These are phyloP conservation scores for Stephanodiscus triporus DNA, from an alignment of 108 stramenopile genomes.

Conservation along the genomic window DNA sequence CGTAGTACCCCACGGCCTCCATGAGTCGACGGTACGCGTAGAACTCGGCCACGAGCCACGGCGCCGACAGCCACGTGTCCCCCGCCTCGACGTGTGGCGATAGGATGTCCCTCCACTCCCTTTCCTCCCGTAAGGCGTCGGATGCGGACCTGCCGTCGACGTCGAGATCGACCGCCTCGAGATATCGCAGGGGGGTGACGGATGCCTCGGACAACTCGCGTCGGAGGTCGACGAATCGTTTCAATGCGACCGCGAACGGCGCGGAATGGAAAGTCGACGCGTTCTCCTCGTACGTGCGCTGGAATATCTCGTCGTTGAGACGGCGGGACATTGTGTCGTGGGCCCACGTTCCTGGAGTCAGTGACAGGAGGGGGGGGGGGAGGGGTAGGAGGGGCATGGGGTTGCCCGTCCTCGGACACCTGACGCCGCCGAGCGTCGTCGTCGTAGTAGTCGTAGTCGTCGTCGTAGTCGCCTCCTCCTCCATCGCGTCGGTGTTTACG, in stretches of 20 bases:
- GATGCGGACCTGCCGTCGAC: conserved; percentile 50
- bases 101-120: conserved; percentile 86
- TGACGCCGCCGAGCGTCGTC: conserved; percentile 35
- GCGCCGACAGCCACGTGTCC: conserved; percentile 92
- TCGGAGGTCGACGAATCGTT: conserved; percentile 68
- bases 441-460: too few species aligned
- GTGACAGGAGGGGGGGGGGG: conserved; percentile 69
- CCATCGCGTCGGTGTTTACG: too few species aligned
- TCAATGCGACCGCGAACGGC: conserved; percentile 59
- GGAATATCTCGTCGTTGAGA: conserved; percentile 89
- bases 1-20: conserved; percentile 84
- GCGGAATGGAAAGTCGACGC: conserved; percentile 59
- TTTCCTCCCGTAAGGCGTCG: conserved; percentile 48
- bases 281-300: conserved; percentile 90
- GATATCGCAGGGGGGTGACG: conserved; percentile 58
- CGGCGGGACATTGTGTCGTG: conserved; percentile 95
- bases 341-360: conserved; percentile 92
- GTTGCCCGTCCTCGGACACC: too few species aligned
- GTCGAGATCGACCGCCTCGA: conserved; percentile 51
- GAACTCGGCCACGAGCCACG: conserved; percentile 96
- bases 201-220: conserved; percentile 73
- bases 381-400: conserved; percentile 74
- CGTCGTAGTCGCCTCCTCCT: too few species aligned
- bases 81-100: conserved; percentile 64
- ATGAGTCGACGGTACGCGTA: conserved; percentile 91